phyloP scores from a whole-genome alignment of 768 basidiomycete genomes.

The Punctularia strigosozonata region DNA sequence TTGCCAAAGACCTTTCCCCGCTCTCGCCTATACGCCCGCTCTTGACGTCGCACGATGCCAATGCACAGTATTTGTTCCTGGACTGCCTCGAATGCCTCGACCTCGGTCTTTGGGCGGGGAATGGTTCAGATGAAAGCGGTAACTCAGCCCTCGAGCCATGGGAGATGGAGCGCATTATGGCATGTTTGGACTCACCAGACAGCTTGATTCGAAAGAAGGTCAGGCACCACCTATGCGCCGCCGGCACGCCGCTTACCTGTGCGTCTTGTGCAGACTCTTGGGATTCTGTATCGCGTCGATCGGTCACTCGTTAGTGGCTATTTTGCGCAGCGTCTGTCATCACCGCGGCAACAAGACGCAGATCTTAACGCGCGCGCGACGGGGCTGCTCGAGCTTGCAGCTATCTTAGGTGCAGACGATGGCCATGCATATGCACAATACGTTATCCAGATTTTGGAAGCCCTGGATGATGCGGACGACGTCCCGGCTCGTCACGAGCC shows the following conservation, averaged over 20 bases:
- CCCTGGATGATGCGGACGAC: conserved; percentile 23
- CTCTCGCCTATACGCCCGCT: conserved; percentile 41
- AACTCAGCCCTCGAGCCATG: conserved; percentile 49
- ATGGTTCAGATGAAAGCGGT: conserved; percentile 28
- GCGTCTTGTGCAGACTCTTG: conserved; percentile 37
- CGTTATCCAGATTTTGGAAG: conserved; percentile 29
- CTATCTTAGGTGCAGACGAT: conserved; percentile 32
- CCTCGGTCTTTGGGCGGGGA: conserved; percentile 59
- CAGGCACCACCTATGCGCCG: too few species aligned
- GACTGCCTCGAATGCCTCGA: conserved; percentile 49
- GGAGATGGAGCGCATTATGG: conserved; percentile 69
- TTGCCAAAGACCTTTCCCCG: conserved; percentile 12
- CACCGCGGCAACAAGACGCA: conserved; percentile 21
- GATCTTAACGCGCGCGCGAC: conserved; percentile 28
- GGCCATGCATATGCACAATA: conserved; percentile 47
- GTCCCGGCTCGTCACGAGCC: too few species aligned
- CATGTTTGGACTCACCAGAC: conserved; percentile 51
- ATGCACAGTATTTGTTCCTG: conserved; percentile 57
- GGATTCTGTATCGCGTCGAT: conserved; percentile 48
- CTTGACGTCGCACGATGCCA: conserved; percentile 43
- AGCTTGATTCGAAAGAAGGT: conserved; percentile 47
- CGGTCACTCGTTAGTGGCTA: conserved; percentile 42
- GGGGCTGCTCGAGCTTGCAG: conserved; percentile 45
- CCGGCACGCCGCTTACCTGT: too few species aligned
- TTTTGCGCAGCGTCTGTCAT: conserved; percentile 31